A percentile compares a stretch with the other conserved stretches of the same genome.
These are phyloP conservation scores for Leccinum imitatum DNA, from an alignment of 768 basidiomycete genomes.

Conservation along the genomic window DNA sequence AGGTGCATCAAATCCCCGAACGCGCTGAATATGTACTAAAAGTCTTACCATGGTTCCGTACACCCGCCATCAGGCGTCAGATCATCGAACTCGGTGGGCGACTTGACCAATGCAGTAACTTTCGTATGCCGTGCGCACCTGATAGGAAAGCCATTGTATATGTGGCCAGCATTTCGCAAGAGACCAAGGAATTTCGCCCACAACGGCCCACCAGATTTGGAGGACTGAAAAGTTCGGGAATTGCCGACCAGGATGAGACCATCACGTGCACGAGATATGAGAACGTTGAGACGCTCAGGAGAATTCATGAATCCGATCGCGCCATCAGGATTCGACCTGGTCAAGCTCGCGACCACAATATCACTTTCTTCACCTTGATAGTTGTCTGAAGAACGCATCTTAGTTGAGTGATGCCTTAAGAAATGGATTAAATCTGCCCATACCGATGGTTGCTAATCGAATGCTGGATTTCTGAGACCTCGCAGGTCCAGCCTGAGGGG, in stretches of 20 bases:
- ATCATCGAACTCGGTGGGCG: constrained; percentile 48
- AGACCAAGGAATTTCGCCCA: constrained; percentile 53
- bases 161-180: constrained; percentile 40
- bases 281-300: constrained; percentile 67
- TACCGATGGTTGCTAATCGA: constrained; percentile 66
- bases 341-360: constrained; percentile 61
- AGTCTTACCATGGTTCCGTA: too few relatives aligned
- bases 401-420: not conserved
- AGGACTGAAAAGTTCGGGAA: constrained; percentile 51
- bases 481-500: constrained; percentile 31
- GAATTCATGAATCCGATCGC: constrained; percentile 75
- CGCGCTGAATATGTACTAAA: too few relatives aligned
- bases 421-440: constrained; percentile 1
- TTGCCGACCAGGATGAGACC: constrained; percentile 69
- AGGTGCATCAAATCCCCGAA: too few relatives aligned
- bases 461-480: constrained; percentile 45
- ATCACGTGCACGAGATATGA: constrained; percentile 67
- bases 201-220: constrained; percentile 49
- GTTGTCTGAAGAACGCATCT: constrained; percentile 47
- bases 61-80: too few relatives aligned
- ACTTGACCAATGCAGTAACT: constrained; percentile 37
- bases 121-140: constrained; percentile 56
- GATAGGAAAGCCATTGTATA: constrained; percentile 61
- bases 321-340: constrained; percentile 52
- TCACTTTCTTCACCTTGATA: constrained; percentile 78